Evolutionary conservation across 352 stramenopile species (phyloP), one percentile per base, ranked within the genome.

Genomic region (Pythium phragmiticola): DNA sequence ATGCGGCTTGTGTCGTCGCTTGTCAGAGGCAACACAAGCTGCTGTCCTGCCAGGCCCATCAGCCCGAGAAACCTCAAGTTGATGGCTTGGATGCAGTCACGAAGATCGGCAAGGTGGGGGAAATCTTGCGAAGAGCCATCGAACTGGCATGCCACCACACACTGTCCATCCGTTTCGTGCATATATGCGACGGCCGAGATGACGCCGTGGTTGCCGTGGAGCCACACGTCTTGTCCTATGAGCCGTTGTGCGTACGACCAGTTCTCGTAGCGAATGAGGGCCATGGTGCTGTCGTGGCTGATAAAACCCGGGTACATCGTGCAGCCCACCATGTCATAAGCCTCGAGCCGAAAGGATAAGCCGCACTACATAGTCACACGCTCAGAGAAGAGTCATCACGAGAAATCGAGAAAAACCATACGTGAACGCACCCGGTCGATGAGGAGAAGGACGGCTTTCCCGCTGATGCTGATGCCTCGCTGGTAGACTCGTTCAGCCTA

Each of bases 301-400:
- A 85, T 53, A 43, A 91, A 87, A 1, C 82, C 82, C 13, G 79
- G 70, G 48, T 84, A 88, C 21, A 73, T 68, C 5, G 66, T 63
- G 30, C 80, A 91, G 0, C 49, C 45, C 43, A 72, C 68, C 9
- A 88, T 65, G 47, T 89, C 82, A 30, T 81, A 87, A 3, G 74
- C 82, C 39, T 87, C 69, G 30, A 91, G 53, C 0, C 80, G 73
- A 65, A 89, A 89, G 1, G 82, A 88, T 11, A 91, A 54, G 4
- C 82, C 82, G 41, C 82, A 89, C 80, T 91, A 16, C 41, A 60
- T 7, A 23, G 1, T 0, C 26, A 26, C 13, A 30, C 26, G 26
- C 11, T 14, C 4, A 37, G 16, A 17, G 16, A 50, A n/a, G 19
- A 21, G 43, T 2, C 33, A 56, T 26, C 8, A 0, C 30, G 43